phyloP scores from a whole-genome alignment of 2,329 filamentous ascomycete species.

The Leptographium procerum region DNA sequence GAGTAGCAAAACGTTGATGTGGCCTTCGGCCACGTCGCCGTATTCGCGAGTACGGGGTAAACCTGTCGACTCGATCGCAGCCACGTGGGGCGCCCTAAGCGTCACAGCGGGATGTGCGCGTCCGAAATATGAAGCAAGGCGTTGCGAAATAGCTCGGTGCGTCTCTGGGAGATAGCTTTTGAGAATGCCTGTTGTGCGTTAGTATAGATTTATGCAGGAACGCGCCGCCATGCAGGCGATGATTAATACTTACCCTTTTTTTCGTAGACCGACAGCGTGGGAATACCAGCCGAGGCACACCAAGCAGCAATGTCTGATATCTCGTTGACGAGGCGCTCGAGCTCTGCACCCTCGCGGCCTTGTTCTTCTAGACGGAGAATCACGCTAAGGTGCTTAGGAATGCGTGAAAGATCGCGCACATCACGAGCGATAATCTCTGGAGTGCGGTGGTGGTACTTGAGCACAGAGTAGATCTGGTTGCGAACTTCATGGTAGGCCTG shows the following conservation, averaged over 20 bases:
- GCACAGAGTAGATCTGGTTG: slow-evolving; percentile 66
- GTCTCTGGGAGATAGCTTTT: slow-evolving; percentile 83
- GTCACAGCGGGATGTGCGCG: slow-evolving; percentile 60
- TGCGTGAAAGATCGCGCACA: slow-evolving; percentile 58
- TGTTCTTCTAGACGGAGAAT: slow-evolving; percentile 66
- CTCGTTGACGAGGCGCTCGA: slow-evolving; percentile 83
- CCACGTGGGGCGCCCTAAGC: slow-evolving; percentile 59
- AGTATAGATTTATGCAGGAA: background rate
- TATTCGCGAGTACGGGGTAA: slow-evolving; percentile 24
- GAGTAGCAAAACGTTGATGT: slow-evolving; percentile 60
- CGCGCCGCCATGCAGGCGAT: background rate
- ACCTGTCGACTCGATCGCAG: slow-evolving; percentile 38
- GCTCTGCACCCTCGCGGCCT: slow-evolving; percentile 55
- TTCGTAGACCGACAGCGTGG: slow-evolving; percentile 83
- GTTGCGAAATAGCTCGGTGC: slow-evolving; percentile 66
- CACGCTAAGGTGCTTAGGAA: slow-evolving; percentile 81
- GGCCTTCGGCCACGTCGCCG: slow-evolving; percentile 20
- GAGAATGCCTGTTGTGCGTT: slow-evolving; percentile 53
- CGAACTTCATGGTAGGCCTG: slow-evolving; percentile 68
- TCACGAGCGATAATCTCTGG: slow-evolving; percentile 87
- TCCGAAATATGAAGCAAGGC: slow-evolving; percentile 81
- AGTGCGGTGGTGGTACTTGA: slow-evolving; percentile 92
- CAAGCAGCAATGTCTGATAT: slow-evolving; percentile 86
- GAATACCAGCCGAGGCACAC: slow-evolving; percentile 83
- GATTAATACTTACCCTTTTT: slow-evolving; percentile 54